Conservation (phyloP, 2,329 filamentous ascomycete genomes). For the Cladosporium oxysporum region DNA sequence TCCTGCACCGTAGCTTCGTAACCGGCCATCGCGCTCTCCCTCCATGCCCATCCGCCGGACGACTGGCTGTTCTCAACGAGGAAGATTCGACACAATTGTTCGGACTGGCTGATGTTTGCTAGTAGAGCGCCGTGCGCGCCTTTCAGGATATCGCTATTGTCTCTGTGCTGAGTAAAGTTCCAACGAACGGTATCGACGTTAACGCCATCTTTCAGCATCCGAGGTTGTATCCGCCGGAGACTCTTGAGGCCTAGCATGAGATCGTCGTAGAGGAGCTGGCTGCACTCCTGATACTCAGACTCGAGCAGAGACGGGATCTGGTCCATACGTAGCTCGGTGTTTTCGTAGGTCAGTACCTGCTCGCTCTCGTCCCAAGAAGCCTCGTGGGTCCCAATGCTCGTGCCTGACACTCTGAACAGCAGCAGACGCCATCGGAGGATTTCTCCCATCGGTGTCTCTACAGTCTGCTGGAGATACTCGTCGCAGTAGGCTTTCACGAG, state of each 20-base stretch:
- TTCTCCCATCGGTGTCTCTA: constrained; percentile 23
- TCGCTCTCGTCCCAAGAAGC: no score
- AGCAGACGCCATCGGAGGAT: constrained; percentile 22
- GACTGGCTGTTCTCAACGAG: neutral
- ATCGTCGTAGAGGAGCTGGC: constrained; percentile 18
- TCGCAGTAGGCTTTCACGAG: constrained; percentile 18
- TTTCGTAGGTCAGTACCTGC: constrained; percentile 18
- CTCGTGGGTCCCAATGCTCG: no score
- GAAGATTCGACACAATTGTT: constrained; percentile 4
- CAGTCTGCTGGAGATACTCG: constrained; percentile 17
- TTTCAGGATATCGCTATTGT: neutral
- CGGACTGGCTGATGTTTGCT: neutral
- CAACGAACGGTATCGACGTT: constrained; percentile 20
- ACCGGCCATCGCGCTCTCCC: constrained; percentile 10
- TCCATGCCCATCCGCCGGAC: neutral
- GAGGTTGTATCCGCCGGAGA: constrained; percentile 8
- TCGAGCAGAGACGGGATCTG: constrained; percentile 19
- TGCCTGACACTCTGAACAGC: constrained; percentile 20
- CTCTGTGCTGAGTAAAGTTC: constrained; percentile 21
- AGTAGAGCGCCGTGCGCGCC: neutral
- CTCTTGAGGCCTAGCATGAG: constrained; percentile 16
- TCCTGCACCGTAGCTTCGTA: constrained; percentile 22
- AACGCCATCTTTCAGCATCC: constrained; percentile 12
- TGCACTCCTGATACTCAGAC: constrained; percentile 20
- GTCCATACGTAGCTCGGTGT: constrained; percentile 21